Base-by-base conservation (phyloP, 1,284 basidiomycete species). In the Mrakiaceae sp. region DNA sequence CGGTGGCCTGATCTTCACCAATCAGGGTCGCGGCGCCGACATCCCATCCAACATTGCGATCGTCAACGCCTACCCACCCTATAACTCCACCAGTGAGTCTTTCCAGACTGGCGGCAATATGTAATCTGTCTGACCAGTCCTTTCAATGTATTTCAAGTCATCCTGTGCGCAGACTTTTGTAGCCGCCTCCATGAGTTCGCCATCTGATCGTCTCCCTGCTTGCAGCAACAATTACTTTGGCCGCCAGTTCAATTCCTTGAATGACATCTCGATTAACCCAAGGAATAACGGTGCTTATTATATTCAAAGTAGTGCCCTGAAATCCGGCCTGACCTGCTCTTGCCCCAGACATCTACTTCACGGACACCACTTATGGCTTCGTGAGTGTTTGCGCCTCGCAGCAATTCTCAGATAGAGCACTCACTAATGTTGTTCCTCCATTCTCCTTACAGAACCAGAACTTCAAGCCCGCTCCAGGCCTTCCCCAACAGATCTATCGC, bases 171-270 rank as follows among this genome's bases (percentile, higher is more conserved):
- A 10, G 44, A 67, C 62, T 51, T 63, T n/a, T 7, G 39, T 66
- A 10, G 58, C 52, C 47, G 62, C 83, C 87, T 76, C 88, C 85
- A 74, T 85, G 79, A 71, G 85, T 81, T 70, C 87, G 87, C 3
- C 78, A 86, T 9, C 87, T 89, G 70, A 90, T 27, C 27, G 27
- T 27, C 27, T 27, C 27, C 27, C 27, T 27, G 27, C 27, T 90
- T 27, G 53, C 48, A 53, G 52, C 64, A 83, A 87, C 76, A 88
- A 86, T 74, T 85, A 79, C 71, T 86, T 81, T 70, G 88, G 88
- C 3, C 78, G 86, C 8, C 87, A 89, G 70, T 91, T 90, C 77
- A 88, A 87, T 75, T 87, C 87, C 1, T 75, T 89, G 62, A 89
- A 90, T 72, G 88, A 91, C 71, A 77, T 86, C 65, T 87, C 86